Percentiles rank a stretch among this genome's conserved stretches.
phyloP scores from a whole-genome alignment of 192 early-diverging fungal genomes.

The Coemansia sp. region DNA sequence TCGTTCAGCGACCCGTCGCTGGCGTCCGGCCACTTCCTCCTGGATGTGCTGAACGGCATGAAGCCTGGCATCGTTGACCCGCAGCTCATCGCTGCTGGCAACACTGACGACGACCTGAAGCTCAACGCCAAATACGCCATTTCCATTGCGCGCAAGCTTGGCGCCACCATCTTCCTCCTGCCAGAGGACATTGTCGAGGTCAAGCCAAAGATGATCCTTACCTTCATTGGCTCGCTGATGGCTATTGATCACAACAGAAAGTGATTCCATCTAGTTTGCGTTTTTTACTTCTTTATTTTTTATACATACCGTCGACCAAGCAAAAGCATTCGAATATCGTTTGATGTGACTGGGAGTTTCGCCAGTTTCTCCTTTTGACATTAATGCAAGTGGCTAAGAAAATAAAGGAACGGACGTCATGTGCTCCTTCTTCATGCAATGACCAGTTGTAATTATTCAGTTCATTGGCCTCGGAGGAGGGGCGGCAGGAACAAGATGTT shows the following conservation, averaged over 20 bases:
- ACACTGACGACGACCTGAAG: slow-evolving; percentile 78
- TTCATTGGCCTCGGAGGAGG: not conserved
- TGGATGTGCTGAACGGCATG: slow-evolving; percentile 92
- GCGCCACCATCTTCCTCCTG: slow-evolving; percentile 96
- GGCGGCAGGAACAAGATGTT: not conserved
- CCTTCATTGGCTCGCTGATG: slow-evolving; percentile 94
- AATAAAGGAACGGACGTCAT: not conserved
- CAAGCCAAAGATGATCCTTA: slow-evolving; percentile 94
- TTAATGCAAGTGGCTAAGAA: not conserved
- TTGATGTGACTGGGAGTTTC: no score
- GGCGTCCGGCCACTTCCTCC: slow-evolving; percentile 77
- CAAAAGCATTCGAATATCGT: no score
- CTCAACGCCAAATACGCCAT: slow-evolving; percentile 96
- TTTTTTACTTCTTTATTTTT: slow-evolving; percentile 2
- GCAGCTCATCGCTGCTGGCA: slow-evolving; percentile 72
- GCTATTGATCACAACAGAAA: slow-evolving; percentile 55
- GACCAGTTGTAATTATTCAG: not conserved
- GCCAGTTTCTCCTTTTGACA: no score
- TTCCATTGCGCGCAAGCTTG: slow-evolving; percentile 97
- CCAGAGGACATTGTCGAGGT: slow-evolving; percentile 99
- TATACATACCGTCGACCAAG: no score
- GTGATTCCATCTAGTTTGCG: not conserved
- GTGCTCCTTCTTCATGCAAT: slow-evolving; percentile 2
- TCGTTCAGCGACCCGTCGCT: slow-evolving; percentile 86
- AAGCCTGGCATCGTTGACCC: slow-evolving; percentile 92